Conservation (phyloP, 2,329 filamentous ascomycete species). For the Tolypocladium endophyticum region DNA sequence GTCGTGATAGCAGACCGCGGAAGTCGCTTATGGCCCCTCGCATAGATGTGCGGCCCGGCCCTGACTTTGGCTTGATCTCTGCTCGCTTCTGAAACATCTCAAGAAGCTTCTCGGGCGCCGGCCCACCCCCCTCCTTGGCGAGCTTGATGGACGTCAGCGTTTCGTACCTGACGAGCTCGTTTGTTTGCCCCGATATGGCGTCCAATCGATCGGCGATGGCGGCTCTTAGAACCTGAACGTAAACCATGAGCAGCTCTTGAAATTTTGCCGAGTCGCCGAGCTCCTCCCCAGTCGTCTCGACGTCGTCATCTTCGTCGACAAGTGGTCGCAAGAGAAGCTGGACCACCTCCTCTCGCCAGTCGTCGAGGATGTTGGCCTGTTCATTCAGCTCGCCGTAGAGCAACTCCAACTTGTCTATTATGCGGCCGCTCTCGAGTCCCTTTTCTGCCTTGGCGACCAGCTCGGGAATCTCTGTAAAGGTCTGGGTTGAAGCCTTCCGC, state of each 20-base stretch:
- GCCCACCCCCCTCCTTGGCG: constrained; percentile 55
- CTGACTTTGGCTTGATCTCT: constrained; percentile 40
- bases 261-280: constrained; percentile 78
- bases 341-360: constrained; percentile 65
- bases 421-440: constrained; percentile 62
- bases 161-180: constrained; percentile 65
- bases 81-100: constrained; percentile 38
- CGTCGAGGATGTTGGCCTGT: constrained; percentile 60
- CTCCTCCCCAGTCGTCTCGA: constrained; percentile 77
- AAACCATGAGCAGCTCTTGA: constrained; percentile 83
- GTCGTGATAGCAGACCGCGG: constrained; percentile 47
- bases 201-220: constrained; percentile 70
- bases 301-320: constrained; percentile 67
- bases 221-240: constrained; percentile 67
- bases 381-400: constrained; percentile 58
- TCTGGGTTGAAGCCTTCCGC: constrained; percentile 37
- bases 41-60: constrained; percentile 48
- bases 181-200: constrained; percentile 66
- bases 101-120: constrained; percentile 54
- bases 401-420: constrained; percentile 55
- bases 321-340: constrained; percentile 63
- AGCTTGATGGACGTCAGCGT: constrained; percentile 48
- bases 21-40: constrained; percentile 61
- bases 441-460: constrained; percentile 36
- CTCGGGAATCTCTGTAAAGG: constrained; percentile 53